A percentile compares a stretch with the other conserved stretches of the same genome.
These are phyloP conservation scores for Friedmanniomyces simplex DNA, from an alignment of 495 filamentous ascomycete genomes.

Conservation along the genomic window DNA sequence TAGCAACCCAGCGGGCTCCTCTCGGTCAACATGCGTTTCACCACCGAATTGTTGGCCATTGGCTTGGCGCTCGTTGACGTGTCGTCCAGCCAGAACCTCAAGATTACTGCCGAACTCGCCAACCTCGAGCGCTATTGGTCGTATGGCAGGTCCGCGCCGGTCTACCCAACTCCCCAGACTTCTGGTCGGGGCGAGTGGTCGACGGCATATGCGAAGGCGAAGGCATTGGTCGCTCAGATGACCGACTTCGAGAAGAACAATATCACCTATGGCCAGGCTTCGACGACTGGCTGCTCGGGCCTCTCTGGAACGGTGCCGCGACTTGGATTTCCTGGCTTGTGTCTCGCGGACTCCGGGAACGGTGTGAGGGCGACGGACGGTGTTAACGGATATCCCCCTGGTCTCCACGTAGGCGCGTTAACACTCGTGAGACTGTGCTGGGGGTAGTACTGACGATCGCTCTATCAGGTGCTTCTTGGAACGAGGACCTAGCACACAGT, in stretches of 20 bases:
- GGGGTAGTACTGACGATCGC: no score
- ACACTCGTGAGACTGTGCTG: no score
- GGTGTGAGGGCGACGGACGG: constrained; percentile 50
- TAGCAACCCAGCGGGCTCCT: neutral
- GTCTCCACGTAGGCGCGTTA: constrained; percentile 34
- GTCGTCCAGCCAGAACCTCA: neutral
- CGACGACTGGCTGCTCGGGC: constrained; percentile 42
- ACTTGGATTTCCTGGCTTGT: constrained; percentile 50
- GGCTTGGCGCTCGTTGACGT: neutral
- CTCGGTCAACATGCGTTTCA: neutral
- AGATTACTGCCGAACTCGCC: neutral
- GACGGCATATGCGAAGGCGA: constrained; percentile 9
- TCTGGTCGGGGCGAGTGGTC: constrained; percentile 9
- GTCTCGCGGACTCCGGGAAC: constrained; percentile 53
- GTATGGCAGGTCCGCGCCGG: constrained; percentile 14
- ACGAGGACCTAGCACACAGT: constrained; percentile 20
- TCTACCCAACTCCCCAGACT: constrained; percentile 16
- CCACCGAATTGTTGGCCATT: neutral
- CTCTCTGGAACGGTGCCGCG: constrained; percentile 42
- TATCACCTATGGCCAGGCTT: constrained; percentile 20
- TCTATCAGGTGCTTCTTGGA: constrained; percentile 34
- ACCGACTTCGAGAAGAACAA: constrained; percentile 19
- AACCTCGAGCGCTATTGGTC: constrained; percentile 16
- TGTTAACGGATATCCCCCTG: constrained; percentile 47
- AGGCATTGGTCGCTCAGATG: constrained; percentile 16